phyloP scores from a whole-genome alignment of 2,329 filamentous ascomycete genomes.

The Calonectria pseudoreteaudii region DNA sequence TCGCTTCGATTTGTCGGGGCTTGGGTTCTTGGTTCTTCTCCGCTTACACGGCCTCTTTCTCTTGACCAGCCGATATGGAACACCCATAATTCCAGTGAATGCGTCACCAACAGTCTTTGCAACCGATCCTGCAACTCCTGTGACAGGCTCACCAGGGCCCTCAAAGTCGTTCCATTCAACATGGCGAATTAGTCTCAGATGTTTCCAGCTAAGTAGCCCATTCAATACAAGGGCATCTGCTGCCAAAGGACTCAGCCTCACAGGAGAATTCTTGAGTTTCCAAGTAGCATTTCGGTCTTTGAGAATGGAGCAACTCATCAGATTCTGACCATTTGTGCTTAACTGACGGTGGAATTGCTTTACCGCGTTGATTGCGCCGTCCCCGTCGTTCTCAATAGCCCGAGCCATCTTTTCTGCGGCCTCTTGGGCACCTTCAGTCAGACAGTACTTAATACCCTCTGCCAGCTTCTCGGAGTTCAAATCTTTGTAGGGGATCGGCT shows the following conservation, averaged over 20 bases:
- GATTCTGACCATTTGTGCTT: constrained; percentile 57
- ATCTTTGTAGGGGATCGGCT: constrained; percentile 76
- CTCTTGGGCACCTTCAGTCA: constrained; percentile 69
- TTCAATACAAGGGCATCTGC: constrained; percentile 73
- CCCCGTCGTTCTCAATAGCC: constrained; percentile 71
- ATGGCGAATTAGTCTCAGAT: constrained; percentile 73
- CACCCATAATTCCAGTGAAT: constrained; percentile 71
- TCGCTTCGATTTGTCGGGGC: background rate
- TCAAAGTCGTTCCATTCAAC: constrained; percentile 83
- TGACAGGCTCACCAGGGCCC: constrained; percentile 79
- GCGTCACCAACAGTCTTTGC: constrained; percentile 69
- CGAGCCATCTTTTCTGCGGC: constrained; percentile 71
- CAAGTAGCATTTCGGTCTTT: constrained; percentile 73
- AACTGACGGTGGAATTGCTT: constrained; percentile 73
- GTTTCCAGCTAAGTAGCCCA: constrained; percentile 72
- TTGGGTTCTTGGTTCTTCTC: background rate
- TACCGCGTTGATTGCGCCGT: constrained; percentile 78
- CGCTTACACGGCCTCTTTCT: constrained; percentile 62
- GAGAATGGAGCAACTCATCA: constrained; percentile 75
- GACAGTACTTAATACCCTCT: constrained; percentile 76
- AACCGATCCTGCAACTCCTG: constrained; percentile 72
- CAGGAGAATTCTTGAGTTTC: constrained; percentile 70
- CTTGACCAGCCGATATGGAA: constrained; percentile 72
- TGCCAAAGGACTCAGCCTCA: constrained; percentile 72
- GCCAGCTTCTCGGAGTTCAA: constrained; percentile 73